Evolutionary conservation across 345 rosid species (phyloP), one percentile per base, ranked within the genome.

Genomic region (Brassica rapa): DNA sequence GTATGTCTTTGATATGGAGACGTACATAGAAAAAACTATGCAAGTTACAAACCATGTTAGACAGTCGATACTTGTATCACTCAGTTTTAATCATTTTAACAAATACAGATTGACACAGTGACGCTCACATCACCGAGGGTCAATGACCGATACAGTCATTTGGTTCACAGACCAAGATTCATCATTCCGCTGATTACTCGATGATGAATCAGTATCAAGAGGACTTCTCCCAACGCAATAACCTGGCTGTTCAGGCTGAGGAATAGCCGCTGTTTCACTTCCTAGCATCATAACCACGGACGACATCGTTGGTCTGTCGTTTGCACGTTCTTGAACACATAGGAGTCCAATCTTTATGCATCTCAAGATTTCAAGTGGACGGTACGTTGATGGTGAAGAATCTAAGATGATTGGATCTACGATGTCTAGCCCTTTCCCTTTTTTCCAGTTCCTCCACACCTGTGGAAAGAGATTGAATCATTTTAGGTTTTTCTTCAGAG

Each of bases 141-240:
- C 92, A 56, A 92, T 82, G 78, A 79, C 83, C 39, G 96, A 89
- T 10, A 92, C 87, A 6, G 94, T 92, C 16, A 92, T 88, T 72
- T 92, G 88, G 85, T 94, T 94, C 46, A 94, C 88, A 15, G 92
- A 76, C 81, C 82, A 91, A 3, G 90, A 75, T 72, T 84, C 84
- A 8, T 87, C 88, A 0, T 82, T 80, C 41, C 79, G 76, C 6
- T 10, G 79, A 21, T 41, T 92, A 32, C 89, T 84, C 1, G 90
- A 83, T 0, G 92, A 91, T 3, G 89, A 87, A 79, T 88, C 87
- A 2, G 90, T 85, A 15, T 90, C 89, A 0, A 81, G 39, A 5
- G 82, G 80, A 21, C 77, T 83, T 69, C 88, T 59, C 33, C 89
- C 90, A 0, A 90, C 66, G 78, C 92, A 90, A 71, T 80, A 92